These are phyloP conservation scores for Ceratocystis eucalypticola DNA, from an alignment of 2,329 filamentous ascomycete species.

Conservation along the genomic window DNA sequence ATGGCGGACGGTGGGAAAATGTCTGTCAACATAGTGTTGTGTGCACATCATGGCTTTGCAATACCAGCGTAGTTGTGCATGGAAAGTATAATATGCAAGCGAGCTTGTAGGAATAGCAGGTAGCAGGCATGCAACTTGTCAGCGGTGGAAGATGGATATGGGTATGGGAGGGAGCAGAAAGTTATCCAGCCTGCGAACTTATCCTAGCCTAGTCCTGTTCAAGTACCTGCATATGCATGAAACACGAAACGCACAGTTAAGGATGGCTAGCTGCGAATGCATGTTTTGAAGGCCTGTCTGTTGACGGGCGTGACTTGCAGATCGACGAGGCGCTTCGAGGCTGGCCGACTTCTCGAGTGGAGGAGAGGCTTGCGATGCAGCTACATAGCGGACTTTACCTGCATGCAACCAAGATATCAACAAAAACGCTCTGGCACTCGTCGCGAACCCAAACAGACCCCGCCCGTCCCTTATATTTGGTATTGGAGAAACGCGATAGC, in stretches of 20 bases:
- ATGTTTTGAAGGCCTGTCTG: slow-evolving; percentile 5
- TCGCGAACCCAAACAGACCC: no score
- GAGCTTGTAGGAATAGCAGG: no score
- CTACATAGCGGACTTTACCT: neutral
- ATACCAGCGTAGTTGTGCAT: no score
- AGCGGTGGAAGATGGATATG: no score
- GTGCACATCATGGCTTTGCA: neutral
- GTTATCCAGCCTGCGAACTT: neutral
- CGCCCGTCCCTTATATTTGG: neutral
- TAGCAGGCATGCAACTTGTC: no score
- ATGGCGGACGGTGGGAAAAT: neutral
- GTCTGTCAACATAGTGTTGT: neutral
- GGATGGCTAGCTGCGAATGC: neutral
- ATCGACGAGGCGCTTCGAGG: neutral
- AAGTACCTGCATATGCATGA: slow-evolving; percentile 7
- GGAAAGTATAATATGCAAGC: no score
- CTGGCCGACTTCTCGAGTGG: no score
- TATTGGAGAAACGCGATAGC: neutral
- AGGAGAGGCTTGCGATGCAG: neutral
- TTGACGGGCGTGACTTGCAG: neutral
- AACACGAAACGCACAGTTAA: slow-evolving; percentile 4
- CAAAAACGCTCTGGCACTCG: no score
- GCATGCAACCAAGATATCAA: neutral
- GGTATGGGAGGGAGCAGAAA: neutral
- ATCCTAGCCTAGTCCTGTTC: neutral